Evolutionary conservation across 495 filamentous ascomycete genomes (phyloP).

Genomic region (Tuber melanosporum): DNA sequence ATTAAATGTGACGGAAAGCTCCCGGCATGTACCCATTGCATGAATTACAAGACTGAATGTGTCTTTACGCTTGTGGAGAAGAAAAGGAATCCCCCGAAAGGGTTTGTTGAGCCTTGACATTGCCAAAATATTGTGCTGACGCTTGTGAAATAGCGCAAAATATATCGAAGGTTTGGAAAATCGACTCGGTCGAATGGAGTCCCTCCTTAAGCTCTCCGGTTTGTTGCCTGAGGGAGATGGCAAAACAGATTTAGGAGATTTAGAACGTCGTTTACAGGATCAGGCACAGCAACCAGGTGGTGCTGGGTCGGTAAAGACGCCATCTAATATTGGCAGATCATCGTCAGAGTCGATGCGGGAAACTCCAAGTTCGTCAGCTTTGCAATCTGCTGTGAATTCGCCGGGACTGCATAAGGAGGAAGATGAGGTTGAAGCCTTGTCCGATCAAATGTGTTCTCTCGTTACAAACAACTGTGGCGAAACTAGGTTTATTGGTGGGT

Average conservation of each 20-base stretch:
- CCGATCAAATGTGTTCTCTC: constrained; percentile 98
- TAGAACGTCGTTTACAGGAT: constrained; percentile 41
- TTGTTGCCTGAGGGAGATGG: constrained; percentile 79
- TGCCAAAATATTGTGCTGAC: constrained; percentile 24
- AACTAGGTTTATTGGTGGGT: constrained; percentile 87
- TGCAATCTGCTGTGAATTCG: constrained; percentile 39
- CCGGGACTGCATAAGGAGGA: constrained; percentile 46
- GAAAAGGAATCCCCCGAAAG: constrained; percentile 95
- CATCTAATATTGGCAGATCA: constrained; percentile 33
- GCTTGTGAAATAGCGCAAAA: constrained; percentile 60
- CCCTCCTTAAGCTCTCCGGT: constrained; percentile 75
- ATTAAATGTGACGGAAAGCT: constrained; percentile 98
- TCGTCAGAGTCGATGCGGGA: constrained; percentile 40
- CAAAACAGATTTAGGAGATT: constrained; percentile 70
- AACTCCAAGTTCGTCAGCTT: constrained; percentile 38
- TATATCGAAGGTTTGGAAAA: constrained; percentile 98
- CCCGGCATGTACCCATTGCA: constrained; percentile 90
- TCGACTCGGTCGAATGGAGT: constrained; percentile 87
- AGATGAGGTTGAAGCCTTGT: constrained; percentile 77
- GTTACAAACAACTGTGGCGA: constrained; percentile 97
- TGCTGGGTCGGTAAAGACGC: constrained; percentile 33
- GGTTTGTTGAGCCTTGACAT: constrained; percentile 51
- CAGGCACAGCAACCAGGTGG: constrained; percentile 29
- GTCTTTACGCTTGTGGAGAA: constrained; percentile 98
- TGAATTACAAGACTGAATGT: constrained; percentile 97